phyloP scores from a whole-genome alignment of 805 yeast genomes.

The Grigorovia yakushimaensis region DNA sequence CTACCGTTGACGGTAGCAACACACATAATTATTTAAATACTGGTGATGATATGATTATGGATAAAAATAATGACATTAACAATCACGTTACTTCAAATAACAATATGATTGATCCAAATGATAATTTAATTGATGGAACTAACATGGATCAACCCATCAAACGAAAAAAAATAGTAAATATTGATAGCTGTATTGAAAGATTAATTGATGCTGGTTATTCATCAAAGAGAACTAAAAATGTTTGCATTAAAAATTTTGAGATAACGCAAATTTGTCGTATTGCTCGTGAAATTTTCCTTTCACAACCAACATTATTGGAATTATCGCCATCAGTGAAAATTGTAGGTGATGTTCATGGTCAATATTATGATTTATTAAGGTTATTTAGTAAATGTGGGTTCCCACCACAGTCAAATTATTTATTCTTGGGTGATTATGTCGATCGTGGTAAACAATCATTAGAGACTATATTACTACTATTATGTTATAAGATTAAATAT shows the following conservation, averaged over 20 bases:
- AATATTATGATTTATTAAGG: slow-evolving; percentile 80
- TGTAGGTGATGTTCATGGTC: slow-evolving; percentile 94
- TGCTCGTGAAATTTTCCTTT: slow-evolving; percentile 79
- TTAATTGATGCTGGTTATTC: slow-evolving; percentile 90
- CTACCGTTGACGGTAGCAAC: background rate
- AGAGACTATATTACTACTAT: slow-evolving; percentile 76
- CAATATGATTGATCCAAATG: slow-evolving; percentile 2
- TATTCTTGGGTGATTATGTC: slow-evolving; percentile 92
- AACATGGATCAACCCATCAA: slow-evolving; percentile 6
- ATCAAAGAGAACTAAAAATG: slow-evolving; percentile 80
- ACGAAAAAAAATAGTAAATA: slow-evolving; percentile 33
- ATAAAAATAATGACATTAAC: background rate
- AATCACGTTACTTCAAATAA: background rate
- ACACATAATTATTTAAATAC: no score
- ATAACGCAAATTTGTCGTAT: slow-evolving; percentile 75
- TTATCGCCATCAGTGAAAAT: slow-evolving; percentile 70
- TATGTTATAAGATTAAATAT: slow-evolving; percentile 89
- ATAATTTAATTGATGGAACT: background rate
- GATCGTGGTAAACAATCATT: slow-evolving; percentile 94
- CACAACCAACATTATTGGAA: slow-evolving; percentile 84
- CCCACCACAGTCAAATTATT: slow-evolving; percentile 86
- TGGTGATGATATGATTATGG: background rate
- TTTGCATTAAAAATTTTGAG: slow-evolving; percentile 79
- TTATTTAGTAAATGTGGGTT: slow-evolving; percentile 91
- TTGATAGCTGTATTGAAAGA: slow-evolving; percentile 83